A percentile compares a stretch with the other conserved stretches of the same genome.
Evolutionary conservation across 768 basidiomycete genomes (phyloP).

Genomic region (Tephrocybe sp.): DNA sequence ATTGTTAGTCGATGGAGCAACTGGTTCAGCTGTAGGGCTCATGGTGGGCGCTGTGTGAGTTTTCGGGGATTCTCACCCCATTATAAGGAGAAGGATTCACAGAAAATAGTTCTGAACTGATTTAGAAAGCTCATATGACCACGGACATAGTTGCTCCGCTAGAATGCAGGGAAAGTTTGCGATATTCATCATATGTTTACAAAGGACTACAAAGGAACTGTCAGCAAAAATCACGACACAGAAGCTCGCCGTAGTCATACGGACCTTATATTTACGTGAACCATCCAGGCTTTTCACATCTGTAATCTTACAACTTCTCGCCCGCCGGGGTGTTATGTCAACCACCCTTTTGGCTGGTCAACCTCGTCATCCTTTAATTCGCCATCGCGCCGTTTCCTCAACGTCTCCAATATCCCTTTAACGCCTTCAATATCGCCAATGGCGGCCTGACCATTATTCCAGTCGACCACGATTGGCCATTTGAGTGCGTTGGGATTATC

Average conservation of each 20-base stretch:
- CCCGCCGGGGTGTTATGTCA: constrained; percentile 30
- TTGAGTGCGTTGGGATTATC: constrained; percentile 61
- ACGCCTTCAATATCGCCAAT: constrained; percentile 72
- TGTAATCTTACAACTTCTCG: constrained; percentile 1
- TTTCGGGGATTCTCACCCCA: too few relatives aligned
- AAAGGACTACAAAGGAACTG: too few relatives aligned
- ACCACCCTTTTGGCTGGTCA: constrained; percentile 54
- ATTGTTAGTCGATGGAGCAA: background rate
- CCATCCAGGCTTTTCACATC: too few relatives aligned
- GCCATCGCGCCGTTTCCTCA: constrained; percentile 67
- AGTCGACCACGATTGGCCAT: constrained; percentile 82
- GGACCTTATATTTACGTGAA: too few relatives aligned
- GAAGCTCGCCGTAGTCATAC: too few relatives aligned
- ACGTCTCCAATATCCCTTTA: constrained; percentile 58
- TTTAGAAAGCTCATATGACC: too few relatives aligned
- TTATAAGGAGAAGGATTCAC: too few relatives aligned
- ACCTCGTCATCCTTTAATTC: constrained; percentile 47
- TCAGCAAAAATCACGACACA: too few relatives aligned
- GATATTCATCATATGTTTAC: too few relatives aligned
- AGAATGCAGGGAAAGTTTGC: too few relatives aligned
- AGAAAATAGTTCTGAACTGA: too few relatives aligned
- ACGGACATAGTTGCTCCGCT: too few relatives aligned
- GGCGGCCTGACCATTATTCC: constrained; percentile 61
- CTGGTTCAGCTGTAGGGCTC: constrained; percentile 15
- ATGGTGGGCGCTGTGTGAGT: constrained; percentile 14